Conservation (phyloP, 495 filamentous ascomycete species). For the Niebla homalea region DNA sequence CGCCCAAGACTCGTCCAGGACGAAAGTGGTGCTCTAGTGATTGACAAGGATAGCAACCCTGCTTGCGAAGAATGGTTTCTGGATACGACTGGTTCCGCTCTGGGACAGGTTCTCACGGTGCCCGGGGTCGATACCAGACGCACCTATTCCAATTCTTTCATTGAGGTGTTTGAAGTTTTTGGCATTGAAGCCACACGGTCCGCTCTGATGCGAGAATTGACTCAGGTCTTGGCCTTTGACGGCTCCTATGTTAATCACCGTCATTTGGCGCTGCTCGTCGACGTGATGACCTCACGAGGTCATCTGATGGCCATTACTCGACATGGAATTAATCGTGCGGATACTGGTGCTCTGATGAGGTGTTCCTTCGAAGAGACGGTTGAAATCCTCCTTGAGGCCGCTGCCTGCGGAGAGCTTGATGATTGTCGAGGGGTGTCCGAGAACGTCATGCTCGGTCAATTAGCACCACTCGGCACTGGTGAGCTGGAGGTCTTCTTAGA, state of each 20-base stretch:
- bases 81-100: constrained; percentile 78
- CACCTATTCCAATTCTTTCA: constrained; percentile 89
- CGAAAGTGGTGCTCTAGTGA: constrained; percentile 55
- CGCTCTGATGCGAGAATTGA: constrained; percentile 76
- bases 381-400: constrained; percentile 91
- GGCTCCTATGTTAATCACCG: constrained; percentile 99
- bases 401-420: constrained; percentile 84
- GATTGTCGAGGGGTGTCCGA: constrained; percentile 97
- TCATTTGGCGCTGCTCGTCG: constrained; percentile 88
- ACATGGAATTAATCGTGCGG: constrained; percentile 95
- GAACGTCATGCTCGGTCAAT: constrained; percentile 95
- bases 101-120: constrained; percentile 69
- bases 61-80: constrained; percentile 85
- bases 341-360: constrained; percentile 96
- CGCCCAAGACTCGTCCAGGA: constrained; percentile 48
- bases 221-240: constrained; percentile 84
- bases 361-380: constrained; percentile 99
- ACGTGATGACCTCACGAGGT: constrained; percentile 95
- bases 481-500: constrained; percentile 88
- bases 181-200: constrained; percentile 89
- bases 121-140: constrained; percentile 81
- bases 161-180: constrained; percentile 83
- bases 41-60: constrained; percentile 47
- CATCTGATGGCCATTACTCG: constrained; percentile 90
- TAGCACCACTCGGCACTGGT: constrained; percentile 91